Evolutionary conservation across 2,329 filamentous ascomycete species (phyloP).

Genomic region (Alternaria metachromatica): DNA sequence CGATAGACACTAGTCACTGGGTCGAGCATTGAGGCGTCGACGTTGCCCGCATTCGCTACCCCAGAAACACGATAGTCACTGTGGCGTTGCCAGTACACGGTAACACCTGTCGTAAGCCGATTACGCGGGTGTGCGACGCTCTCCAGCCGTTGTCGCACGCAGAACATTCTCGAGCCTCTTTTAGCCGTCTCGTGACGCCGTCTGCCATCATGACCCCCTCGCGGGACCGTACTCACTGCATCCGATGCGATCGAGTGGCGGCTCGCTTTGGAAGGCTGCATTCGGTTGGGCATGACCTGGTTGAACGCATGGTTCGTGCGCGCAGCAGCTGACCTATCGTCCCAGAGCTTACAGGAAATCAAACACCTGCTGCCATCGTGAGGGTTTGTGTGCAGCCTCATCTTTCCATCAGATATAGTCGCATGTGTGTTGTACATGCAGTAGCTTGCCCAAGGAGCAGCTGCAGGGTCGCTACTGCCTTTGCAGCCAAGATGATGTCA

Average conservation of each 20-base stretch:
- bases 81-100: conserved; percentile 1
- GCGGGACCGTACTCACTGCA: neutral
- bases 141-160: neutral
- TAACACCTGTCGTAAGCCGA: conserved; percentile 1
- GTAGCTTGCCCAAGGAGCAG: neutral
- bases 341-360: neutral
- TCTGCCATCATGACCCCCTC: neutral
- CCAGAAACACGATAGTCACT: neutral
- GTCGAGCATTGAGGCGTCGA: neutral
- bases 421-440: neutral
- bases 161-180: neutral
- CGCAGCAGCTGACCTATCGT: neutral
- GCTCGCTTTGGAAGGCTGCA: neutral
- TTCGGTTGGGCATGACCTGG: neutral
- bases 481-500: conserved; percentile 35
- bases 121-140: neutral
- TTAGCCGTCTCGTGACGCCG: neutral
- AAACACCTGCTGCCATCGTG: neutral
- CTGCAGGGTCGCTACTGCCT: conserved; percentile 10
- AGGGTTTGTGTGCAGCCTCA: neutral
- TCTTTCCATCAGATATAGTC: neutral
- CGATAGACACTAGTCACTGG: neutral
- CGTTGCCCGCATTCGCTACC: neutral
- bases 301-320: conserved; percentile 15
- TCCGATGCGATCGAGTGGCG: neutral